Evolutionary conservation across 352 stramenopile genomes (phyloP).

Genomic region (Aphanomyces stellatus): DNA sequence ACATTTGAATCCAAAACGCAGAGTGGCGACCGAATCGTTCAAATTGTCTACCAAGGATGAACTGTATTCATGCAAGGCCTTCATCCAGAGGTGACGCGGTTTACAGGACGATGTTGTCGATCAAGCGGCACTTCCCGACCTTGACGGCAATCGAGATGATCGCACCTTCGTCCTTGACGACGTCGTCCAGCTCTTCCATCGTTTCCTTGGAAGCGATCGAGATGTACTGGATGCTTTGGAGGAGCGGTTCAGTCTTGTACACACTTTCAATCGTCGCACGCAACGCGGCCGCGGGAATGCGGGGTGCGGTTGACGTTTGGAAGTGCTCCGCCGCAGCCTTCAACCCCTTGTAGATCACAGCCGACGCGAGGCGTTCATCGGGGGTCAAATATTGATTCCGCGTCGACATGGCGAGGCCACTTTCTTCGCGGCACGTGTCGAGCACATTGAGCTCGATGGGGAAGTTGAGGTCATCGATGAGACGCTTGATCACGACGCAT

Average conservation of each 20-base stretch:
- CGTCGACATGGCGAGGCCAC: constrained; percentile 96
- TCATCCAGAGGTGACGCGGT: too few species aligned
- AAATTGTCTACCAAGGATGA: too few species aligned
- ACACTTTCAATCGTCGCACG: constrained; percentile 35
- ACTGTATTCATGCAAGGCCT: too few species aligned
- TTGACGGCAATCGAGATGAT: constrained; percentile 94
- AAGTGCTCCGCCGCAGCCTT: constrained; percentile 40
- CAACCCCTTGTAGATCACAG: constrained; percentile 84
- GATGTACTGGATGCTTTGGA: constrained; percentile 94
- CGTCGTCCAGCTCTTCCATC: constrained; percentile 88
- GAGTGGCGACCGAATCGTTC: too few species aligned
- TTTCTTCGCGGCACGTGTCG: constrained; percentile 87
- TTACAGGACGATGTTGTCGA: constrained; percentile 94
- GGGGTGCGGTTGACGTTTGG: constrained; percentile 15
- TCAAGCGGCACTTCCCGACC: constrained; percentile 93
- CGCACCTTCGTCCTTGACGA: constrained; percentile 52
- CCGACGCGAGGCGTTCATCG: constrained; percentile 81
- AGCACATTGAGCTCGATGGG: constrained; percentile 87
- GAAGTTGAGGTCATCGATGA: constrained; percentile 97
- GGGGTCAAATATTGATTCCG: constrained; percentile 96
- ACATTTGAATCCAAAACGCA: too few species aligned
- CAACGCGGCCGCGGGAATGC: constrained; percentile 30
- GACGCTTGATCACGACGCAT: constrained; percentile 91
- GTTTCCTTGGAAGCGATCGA: constrained; percentile 90
- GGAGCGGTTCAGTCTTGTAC: constrained; percentile 80